Base-by-base conservation (phyloP, 2,329 filamentous ascomycete genomes). In the Ceratocystis lukuohia region DNA sequence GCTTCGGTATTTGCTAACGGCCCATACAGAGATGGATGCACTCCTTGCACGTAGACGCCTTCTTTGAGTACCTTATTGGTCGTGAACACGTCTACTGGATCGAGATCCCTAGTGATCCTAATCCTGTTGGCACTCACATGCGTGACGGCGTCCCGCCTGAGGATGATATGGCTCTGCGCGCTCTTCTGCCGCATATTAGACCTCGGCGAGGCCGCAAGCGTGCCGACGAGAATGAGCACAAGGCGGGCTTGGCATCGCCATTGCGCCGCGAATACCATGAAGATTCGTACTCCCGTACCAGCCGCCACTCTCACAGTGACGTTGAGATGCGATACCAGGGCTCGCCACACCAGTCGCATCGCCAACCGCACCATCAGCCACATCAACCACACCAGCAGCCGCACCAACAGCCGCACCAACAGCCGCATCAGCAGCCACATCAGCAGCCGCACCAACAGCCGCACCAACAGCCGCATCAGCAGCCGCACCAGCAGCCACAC, bases 21-120 rank as follows among this genome's bases (percentile, higher is more conserved):
- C 22, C 25, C 17, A 17, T 25, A 48, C 71, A 89, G 89, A 87
- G 93, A 73, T 96, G 92, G 92, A 94, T 96, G 89, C 90, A 91
- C 74, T 92, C 91, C 4, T 93, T 96, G 88, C 92, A 96, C 74
- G 85, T 96, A 64, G 90, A 96, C 78, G 89, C 91, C 10, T 96
- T 96, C 74, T 96, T 96, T 72, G 91, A 96, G 74, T 96, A 91
- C 74, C 83, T 95, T 22, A 80, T 93, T 69, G 67, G 61, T n/a
- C 63, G 63, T 30, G 33, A 85, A 62, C 91, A 91, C 69, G 78
- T 83, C 30, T 96, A 96, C 75, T 96, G 88, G 78, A 86, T 83
- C 17, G 83, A 90, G 45, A 82, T 96, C 28, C 91, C 91, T 0
- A 77, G 80, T 5, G 80, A 82, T 15, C 78, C 82, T 37, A 82